phyloP scores from a whole-genome alignment of 129 eudicot species.

The Flaveria trinervia region DNA sequence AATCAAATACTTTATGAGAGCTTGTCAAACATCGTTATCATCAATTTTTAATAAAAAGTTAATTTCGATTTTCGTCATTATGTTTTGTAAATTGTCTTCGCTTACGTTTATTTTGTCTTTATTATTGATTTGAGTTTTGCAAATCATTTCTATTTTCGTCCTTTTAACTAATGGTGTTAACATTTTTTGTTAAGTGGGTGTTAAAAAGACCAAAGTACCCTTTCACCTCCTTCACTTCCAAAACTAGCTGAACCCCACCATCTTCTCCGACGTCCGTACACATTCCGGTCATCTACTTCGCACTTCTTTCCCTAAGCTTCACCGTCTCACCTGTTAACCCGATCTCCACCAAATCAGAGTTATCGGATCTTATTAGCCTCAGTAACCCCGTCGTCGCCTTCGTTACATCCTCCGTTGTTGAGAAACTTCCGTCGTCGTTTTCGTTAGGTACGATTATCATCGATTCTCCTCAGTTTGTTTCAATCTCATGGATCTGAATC shows the following conservation, averaged over 20 bases:
- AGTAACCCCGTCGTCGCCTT: constrained; percentile 59
- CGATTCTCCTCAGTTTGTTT: constrained; percentile 59
- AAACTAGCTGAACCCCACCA: too few relatives aligned
- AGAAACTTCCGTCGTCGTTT: constrained; percentile 44
- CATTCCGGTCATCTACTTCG: constrained; percentile 70
- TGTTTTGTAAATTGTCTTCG: too few relatives aligned
- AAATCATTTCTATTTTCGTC: too few relatives aligned
- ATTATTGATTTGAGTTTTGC: too few relatives aligned
- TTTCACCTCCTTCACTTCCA: too few relatives aligned
- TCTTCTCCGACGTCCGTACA: constrained; percentile 63
- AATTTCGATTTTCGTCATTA: too few relatives aligned
- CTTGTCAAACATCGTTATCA: background rate
- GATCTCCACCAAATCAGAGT: constrained; percentile 62
- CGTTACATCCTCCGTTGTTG: constrained; percentile 41
- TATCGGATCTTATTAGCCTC: constrained; percentile 54
- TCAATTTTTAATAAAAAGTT: too few relatives aligned
- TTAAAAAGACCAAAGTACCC: too few relatives aligned
- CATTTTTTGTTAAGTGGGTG: too few relatives aligned
- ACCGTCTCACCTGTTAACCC: constrained; percentile 82
- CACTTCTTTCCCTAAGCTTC: constrained; percentile 71
- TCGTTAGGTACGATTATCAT: constrained; percentile 37
- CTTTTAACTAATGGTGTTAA: too few relatives aligned
- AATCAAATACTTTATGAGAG: background rate
- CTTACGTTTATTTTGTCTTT: too few relatives aligned
- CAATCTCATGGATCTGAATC: constrained; percentile 4